phyloP scores from a whole-genome alignment of 805 yeast genomes.

The Metschnikowia hibisci region DNA sequence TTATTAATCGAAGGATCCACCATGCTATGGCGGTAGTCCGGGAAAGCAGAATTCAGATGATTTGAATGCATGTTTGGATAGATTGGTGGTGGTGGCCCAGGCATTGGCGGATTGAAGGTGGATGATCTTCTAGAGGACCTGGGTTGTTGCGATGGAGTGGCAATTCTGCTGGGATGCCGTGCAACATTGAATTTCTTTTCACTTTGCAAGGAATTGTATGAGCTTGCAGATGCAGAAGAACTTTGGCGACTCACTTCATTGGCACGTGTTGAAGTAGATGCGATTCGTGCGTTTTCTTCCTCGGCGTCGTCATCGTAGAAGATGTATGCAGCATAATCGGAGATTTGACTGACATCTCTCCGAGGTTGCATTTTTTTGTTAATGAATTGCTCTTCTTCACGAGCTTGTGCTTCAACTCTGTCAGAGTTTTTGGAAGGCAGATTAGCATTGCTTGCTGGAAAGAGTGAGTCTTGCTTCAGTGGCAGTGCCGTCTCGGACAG shows the following conservation, averaged over 20 bases:
- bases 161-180: slow-evolving; percentile 12
- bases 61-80: slow-evolving; percentile 6
- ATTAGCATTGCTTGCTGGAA: too few species aligned
- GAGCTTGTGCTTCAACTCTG: too few species aligned
- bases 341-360: slow-evolving; percentile 10
- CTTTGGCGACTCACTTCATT: background rate
- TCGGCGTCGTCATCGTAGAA: slow-evolving; percentile 6
- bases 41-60: background rate
- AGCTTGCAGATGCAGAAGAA: slow-evolving; percentile 16
- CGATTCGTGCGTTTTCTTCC: background rate
- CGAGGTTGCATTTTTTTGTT: background rate
- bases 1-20: slow-evolving; percentile 11
- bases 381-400: too few species aligned
- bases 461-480: too few species aligned
- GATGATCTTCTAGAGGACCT: slow-evolving; percentile 1
- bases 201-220: slow-evolving; percentile 32
- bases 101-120: slow-evolving; percentile 15
- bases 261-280: background rate
- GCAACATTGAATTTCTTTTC: slow-evolving; percentile 21
- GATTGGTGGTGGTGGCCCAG: slow-evolving; percentile 19
- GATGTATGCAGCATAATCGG: slow-evolving; percentile 18
- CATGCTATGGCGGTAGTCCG: slow-evolving; percentile 11
- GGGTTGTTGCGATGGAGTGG: slow-evolving; percentile 7
- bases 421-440: too few species aligned
- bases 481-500: too few species aligned